These are phyloP conservation scores for Populus pruinosa DNA, from an alignment of 345 rosid species.

Conservation along the genomic window DNA sequence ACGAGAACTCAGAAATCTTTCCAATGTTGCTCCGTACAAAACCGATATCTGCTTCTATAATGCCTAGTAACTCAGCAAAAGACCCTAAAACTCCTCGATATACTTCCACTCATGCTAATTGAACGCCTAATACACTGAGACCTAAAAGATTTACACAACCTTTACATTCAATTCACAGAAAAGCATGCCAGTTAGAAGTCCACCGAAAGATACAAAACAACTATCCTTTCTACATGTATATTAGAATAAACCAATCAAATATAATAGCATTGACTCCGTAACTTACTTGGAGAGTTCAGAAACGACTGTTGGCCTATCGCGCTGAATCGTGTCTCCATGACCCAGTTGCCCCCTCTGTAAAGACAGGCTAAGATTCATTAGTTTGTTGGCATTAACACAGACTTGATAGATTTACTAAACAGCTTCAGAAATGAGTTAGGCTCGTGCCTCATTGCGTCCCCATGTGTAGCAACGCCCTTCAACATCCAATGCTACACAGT, in stretches of 20 bases:
- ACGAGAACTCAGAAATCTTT: not conserved
- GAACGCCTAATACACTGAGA: not conserved
- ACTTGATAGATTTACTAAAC: not conserved
- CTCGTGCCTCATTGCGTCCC: slow-evolving; percentile 91
- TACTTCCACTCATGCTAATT: not conserved
- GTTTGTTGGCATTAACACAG: slow-evolving; percentile 1
- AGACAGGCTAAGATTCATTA: slow-evolving; percentile 26
- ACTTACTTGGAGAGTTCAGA: slow-evolving; percentile 86
- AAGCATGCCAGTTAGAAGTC: not conserved
- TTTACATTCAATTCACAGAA: not conserved
- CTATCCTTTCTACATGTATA: not conserved
- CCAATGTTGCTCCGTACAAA: not conserved
- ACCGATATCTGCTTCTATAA: not conserved
- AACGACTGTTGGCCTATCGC: slow-evolving; percentile 87
- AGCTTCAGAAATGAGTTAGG: slow-evolving; percentile 4
- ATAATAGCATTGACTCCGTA: not conserved
- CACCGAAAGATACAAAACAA: not conserved
- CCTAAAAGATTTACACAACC: not conserved
- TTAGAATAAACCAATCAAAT: not conserved
- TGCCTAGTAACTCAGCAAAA: not conserved
- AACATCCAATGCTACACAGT: slow-evolving; percentile 93
- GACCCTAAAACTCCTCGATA: not conserved
- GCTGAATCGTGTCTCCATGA: slow-evolving; percentile 88
- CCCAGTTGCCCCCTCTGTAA: slow-evolving; percentile 94
- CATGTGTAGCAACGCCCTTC: slow-evolving; percentile 97